phyloP scores from a whole-genome alignment of 1,284 basidiomycete genomes.

The Hypsizygus ulmarius region DNA sequence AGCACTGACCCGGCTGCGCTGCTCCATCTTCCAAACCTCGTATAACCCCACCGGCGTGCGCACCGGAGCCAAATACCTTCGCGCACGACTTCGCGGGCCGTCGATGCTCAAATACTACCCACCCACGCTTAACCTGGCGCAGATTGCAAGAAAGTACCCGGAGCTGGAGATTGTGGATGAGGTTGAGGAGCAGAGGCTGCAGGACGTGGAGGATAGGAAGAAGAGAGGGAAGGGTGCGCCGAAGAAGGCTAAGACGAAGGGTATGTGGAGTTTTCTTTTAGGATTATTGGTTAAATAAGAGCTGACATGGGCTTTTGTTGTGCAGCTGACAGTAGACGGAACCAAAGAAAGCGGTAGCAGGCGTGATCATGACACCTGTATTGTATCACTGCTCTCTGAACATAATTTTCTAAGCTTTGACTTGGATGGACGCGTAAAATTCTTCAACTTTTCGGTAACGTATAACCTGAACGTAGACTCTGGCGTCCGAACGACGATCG shows the following conservation, averaged over 20 bases:
- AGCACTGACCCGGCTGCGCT: conserved; percentile 57
- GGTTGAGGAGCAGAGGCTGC: conserved; percentile 61
- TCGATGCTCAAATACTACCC: conserved; percentile 81
- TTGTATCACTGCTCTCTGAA: background rate
- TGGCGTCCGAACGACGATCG: no score
- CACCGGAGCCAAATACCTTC: conserved; percentile 84
- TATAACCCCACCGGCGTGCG: conserved; percentile 78
- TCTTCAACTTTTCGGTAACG: no score
- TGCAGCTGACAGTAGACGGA: conserved; percentile 44
- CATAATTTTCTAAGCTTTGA: background rate
- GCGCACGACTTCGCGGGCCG: conserved; percentile 71
- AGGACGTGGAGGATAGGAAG: conserved; percentile 65
- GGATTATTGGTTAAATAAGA: background rate
- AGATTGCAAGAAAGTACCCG: conserved; percentile 49
- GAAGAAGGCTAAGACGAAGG: conserved; percentile 69
- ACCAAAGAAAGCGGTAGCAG: conserved; percentile 37
- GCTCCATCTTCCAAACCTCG: conserved; percentile 77
- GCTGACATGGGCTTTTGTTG: conserved; percentile 7
- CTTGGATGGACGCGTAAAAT: no score
- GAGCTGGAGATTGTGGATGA: conserved; percentile 59
- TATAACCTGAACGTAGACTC: no score
- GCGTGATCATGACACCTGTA: background rate
- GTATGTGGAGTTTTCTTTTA: conserved; percentile 38
- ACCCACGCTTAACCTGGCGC: conserved; percentile 47
- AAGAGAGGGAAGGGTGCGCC: conserved; percentile 78